These are phyloP conservation scores for Populus tremula DNA, from an alignment of 345 rosid species.

Conservation along the genomic window DNA sequence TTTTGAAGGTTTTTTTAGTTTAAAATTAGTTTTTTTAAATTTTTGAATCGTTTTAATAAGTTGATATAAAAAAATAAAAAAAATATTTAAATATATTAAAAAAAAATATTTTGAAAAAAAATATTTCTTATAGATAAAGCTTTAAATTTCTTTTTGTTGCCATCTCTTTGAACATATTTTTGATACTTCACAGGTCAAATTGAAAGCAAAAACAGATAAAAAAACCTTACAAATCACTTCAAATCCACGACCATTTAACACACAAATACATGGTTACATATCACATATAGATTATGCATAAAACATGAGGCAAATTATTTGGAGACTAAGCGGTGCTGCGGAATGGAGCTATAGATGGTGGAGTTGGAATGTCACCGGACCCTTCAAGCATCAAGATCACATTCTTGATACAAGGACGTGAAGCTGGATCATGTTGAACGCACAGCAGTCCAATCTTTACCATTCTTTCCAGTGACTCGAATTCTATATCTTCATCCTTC, in stretches of 20 bases:
- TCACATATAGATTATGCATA: background rate
- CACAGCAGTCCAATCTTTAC: constrained; percentile 15
- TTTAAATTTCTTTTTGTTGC: too few species aligned
- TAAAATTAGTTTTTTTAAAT: too few species aligned
- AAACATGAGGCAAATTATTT: background rate
- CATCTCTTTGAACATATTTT: too few species aligned
- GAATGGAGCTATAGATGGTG: background rate
- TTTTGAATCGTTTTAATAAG: too few species aligned
- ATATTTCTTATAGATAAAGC: too few species aligned
- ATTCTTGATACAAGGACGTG: background rate
- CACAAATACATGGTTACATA: background rate
- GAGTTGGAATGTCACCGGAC: background rate
- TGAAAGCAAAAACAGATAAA: too few species aligned
- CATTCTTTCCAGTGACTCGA: constrained; percentile 4
- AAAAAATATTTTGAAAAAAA: too few species aligned
- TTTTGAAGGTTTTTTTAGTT: too few species aligned
- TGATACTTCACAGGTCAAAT: background rate
- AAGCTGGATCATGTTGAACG: constrained; percentile 12
- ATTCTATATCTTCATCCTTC: constrained; percentile 1
- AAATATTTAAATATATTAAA: too few species aligned
- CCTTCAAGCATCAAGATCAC: too few species aligned
- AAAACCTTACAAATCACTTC: background rate
- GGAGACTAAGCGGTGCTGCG: background rate
- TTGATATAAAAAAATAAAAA: too few species aligned
- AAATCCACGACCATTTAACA: background rate